Evolutionary conservation across 1,284 basidiomycete genomes (phyloP).

Genomic region (Athelia sp.): DNA sequence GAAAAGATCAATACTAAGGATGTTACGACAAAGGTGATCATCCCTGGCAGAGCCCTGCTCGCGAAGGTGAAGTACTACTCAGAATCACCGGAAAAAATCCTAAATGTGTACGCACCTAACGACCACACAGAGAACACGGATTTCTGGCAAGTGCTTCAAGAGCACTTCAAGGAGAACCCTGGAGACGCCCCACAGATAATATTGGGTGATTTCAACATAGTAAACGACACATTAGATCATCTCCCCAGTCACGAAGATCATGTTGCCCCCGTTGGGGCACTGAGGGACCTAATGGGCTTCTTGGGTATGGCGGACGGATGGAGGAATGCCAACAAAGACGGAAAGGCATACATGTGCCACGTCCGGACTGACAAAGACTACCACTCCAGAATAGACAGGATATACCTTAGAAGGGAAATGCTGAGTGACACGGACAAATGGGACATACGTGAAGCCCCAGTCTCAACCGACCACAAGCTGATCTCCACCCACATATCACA

Average conservation of each 20-base stretch:
- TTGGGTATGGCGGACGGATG: conserved; percentile 29
- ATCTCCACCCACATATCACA: background rate
- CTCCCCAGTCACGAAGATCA: conserved; percentile 20
- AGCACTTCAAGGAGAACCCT: conserved; percentile 4
- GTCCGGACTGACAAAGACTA: background rate
- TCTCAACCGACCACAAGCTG: conserved; percentile 9
- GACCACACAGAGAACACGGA: conserved; percentile 13
- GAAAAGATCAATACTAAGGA: conserved; percentile 10
- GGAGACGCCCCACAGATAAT: conserved; percentile 24
- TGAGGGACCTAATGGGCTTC: conserved; percentile 14
- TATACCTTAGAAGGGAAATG: conserved; percentile 18
- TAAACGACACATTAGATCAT: conserved; percentile 31
- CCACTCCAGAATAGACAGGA: conserved; percentile 23
- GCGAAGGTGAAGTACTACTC: conserved; percentile 14
- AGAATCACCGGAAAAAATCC: conserved; percentile 12
- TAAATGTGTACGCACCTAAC: conserved; percentile 34
- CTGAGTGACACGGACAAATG: conserved; percentile 15
- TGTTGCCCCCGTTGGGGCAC: conserved; percentile 3
- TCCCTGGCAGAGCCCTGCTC: conserved; percentile 27
- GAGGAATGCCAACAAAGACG: conserved; percentile 13
- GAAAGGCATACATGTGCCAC: background rate
- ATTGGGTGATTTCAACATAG: conserved; percentile 37
- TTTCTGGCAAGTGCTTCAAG: conserved; percentile 23
- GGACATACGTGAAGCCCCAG: conserved; percentile 14
- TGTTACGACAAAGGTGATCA: conserved; percentile 10